Evolutionary conservation across 768 basidiomycete species (phyloP).

Genomic region (Boletus fagicola): DNA sequence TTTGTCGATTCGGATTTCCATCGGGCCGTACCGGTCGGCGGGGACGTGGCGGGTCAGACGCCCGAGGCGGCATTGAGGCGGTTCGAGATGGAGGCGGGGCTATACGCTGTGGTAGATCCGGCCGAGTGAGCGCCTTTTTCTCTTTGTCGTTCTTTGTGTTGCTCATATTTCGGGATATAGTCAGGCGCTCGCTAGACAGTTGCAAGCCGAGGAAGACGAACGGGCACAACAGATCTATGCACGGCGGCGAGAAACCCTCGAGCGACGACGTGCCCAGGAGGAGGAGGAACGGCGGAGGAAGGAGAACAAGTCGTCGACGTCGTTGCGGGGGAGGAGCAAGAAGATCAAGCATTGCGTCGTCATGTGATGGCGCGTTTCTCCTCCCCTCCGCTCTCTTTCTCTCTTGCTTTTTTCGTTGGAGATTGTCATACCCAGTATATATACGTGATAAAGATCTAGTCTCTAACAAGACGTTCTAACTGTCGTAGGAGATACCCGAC

Average conservation of each 20-base stretch:
- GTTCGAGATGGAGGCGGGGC: constrained; percentile 44
- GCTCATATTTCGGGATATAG: constrained; percentile 33
- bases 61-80: constrained; percentile 58
- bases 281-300: constrained; percentile 20
- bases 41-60: constrained; percentile 75
- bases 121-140: constrained; percentile 53
- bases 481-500: neutral
- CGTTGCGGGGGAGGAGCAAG: constrained; percentile 29
- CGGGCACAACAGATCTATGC: constrained; percentile 41
- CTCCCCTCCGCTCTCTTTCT: neutral
- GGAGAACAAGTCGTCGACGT: constrained; percentile 24
- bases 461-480: neutral
- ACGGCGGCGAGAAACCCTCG: constrained; percentile 32
- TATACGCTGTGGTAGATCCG: constrained; percentile 43
- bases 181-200: constrained; percentile 64
- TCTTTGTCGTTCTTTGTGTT: neutral
- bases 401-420: neutral
- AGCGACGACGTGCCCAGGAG: constrained; percentile 12
- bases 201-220: constrained; percentile 81
- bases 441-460: neutral
- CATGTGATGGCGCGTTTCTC: neutral
- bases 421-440: neutral
- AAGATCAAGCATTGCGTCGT: constrained; percentile 54
- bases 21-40: constrained; percentile 65
- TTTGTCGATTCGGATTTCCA: constrained; percentile 78